Evolutionary conservation across 495 filamentous ascomycete species (phyloP), one percentile per base, ranked within the genome.

Genomic region (Aspergillus baeticus): DNA sequence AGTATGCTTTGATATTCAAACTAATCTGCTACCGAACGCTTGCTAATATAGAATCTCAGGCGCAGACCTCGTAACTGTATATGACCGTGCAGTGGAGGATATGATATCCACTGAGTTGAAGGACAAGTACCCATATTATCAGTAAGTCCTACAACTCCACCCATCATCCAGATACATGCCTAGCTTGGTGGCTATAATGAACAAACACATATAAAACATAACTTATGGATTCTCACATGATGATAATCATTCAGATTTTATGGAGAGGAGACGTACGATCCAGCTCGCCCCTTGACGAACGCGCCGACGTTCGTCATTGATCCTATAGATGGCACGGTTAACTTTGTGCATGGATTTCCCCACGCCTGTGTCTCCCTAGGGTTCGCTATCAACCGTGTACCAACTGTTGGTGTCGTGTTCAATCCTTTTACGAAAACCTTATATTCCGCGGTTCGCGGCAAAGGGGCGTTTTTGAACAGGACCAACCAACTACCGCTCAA

Each of bases 251-350:
- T 15, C 45, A 72, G 68, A 43, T 92, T 94, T 69, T 80, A 92
- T 57, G 90, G 90, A 64, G 90, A 94, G 65, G 91, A 96, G 69
- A 95, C 88, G 17, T 94, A 92, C 79, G 71, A 86, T 43, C 80
- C 87, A 23, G 82, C 85, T 51, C 73, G 74, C 56, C 75, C 65
- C 22, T 75, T 96, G 53, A 90, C 87, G 3, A 63, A 78, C 35
- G 77, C 74, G 1, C 91, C 91, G 1, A 96, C 91, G 42, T 96
- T 96, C 73, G 81, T 96, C 70, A 83, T 88, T 55, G 91, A 96
- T 74, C 91, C 91, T 37, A 92, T 95, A 63, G 91, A 96, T 74
- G 91, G 91, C 55, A 95, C 90, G 11, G 84, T 84, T 43, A 96
- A 96, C 75, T 96, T 96, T 63, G 83, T 96, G 6, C 91, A 96